These are phyloP conservation scores for Neurospora crassa DNA, from an alignment of 2,329 filamentous ascomycete species.

Conservation along the genomic window DNA sequence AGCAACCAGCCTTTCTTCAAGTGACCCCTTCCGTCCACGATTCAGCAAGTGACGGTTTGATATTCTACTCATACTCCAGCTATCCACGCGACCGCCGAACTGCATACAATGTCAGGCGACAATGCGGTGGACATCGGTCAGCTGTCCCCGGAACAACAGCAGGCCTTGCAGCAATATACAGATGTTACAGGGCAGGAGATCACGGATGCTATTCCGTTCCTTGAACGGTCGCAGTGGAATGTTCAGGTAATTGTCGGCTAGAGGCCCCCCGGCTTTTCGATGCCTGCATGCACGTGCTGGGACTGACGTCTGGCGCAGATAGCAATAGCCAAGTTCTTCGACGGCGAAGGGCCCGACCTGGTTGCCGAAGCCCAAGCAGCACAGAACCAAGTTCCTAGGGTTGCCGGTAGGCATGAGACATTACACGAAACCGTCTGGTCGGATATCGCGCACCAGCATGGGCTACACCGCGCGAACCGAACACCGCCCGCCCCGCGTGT, in stretches of 20 bases:
- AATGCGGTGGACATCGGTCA: conserved; percentile 50
- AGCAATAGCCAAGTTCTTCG: conserved; percentile 94
- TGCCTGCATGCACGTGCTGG: background rate
- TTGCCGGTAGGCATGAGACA: conserved; percentile 61
- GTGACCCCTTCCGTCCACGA: background rate
- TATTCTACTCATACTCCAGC: background rate
- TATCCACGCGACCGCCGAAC: background rate
- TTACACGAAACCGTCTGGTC: conserved; percentile 51
- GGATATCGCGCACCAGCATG: conserved; percentile 22
- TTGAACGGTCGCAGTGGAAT: conserved; percentile 91
- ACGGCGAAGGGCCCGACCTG: conserved; percentile 80
- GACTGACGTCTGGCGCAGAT: conserved; percentile 45
- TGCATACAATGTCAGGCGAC: conserved; percentile 31
- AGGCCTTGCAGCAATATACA: conserved; percentile 78
- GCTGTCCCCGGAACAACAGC: conserved; percentile 70
- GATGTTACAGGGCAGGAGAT: conserved; percentile 78
- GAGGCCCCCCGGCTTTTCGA: background rate
- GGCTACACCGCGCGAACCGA: conserved; percentile 24
- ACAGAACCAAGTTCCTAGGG: conserved; percentile 48
- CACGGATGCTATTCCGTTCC: conserved; percentile 64
- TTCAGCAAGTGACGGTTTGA: background rate
- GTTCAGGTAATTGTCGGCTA: conserved; percentile 54
- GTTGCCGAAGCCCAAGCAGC: conserved; percentile 65
- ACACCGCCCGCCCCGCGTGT: conserved; percentile 64
- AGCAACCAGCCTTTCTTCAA: background rate